phyloP scores from a whole-genome alignment of 2,329 filamentous ascomycete genomes.

The Diaporthe velutina region DNA sequence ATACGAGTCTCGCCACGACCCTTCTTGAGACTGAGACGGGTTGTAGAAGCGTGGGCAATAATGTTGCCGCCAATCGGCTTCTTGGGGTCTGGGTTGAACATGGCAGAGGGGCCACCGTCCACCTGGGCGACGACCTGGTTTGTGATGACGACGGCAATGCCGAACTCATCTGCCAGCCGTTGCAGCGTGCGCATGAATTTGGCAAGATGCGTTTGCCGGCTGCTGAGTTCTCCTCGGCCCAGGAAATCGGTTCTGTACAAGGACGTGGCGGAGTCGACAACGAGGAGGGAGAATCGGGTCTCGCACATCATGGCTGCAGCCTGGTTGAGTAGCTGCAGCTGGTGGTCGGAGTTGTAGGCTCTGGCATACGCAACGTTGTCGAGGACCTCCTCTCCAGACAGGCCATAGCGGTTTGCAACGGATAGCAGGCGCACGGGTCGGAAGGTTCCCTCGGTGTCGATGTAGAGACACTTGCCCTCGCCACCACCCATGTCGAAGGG shows the following conservation, averaged over 20 bases:
- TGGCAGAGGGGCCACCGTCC: conserved; percentile 93
- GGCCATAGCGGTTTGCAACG: conserved; percentile 92
- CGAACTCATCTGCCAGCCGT: conserved; percentile 84
- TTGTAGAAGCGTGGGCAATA: conserved; percentile 97
- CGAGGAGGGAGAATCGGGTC: conserved; percentile 93
- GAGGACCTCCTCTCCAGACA: conserved; percentile 96
- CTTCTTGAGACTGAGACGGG: conserved; percentile 94
- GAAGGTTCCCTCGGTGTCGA: conserved; percentile 98
- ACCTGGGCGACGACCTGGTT: conserved; percentile 99
- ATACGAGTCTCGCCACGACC: conserved; percentile 95
- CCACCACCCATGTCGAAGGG: conserved; percentile 99
- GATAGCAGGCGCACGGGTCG: conserved; percentile 90
- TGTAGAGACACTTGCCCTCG: conserved; percentile 98
- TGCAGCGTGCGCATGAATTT: conserved; percentile 91
- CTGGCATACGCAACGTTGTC: conserved; percentile 99
- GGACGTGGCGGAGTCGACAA: conserved; percentile 96
- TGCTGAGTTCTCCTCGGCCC: conserved; percentile 96
- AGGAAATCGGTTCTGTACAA: conserved; percentile 97
- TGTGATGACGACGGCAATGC: conserved; percentile 97
- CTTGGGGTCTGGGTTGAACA: conserved; percentile 99
- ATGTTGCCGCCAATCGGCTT: conserved; percentile 99
- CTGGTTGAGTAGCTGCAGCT: conserved; percentile 93
- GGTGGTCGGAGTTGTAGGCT: conserved; percentile 98
- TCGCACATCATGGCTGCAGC: conserved; percentile 99
- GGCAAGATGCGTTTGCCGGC: conserved; percentile 87